Percentiles rank a stretch among this genome's conserved stretches.
Conservation (phyloP, 75 land plant species). For the Isoetes taiwanensis region DNA sequence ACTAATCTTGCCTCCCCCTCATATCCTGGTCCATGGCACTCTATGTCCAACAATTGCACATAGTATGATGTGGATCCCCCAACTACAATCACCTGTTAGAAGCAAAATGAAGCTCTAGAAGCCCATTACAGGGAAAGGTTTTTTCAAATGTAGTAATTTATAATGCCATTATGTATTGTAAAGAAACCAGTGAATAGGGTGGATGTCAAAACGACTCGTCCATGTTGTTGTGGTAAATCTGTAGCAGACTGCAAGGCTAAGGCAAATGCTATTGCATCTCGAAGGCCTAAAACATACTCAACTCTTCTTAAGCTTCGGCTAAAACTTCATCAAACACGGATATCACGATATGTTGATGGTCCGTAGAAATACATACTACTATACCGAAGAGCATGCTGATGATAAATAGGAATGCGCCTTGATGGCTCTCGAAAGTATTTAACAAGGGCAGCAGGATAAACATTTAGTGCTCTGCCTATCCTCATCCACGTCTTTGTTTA, state of each 20-base stretch:
- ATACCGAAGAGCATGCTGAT: constrained; percentile 26
- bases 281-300: constrained; percentile 13
- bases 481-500: neutral
- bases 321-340: no score
- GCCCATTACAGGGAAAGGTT: no score
- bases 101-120: no score
- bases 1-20: constrained; percentile 4
- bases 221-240: constrained; percentile 23
- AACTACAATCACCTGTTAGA: constrained; percentile 26
- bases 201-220: constrained; percentile 18
- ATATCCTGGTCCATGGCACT: constrained; percentile 11
- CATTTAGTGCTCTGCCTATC: constrained; percentile 7
- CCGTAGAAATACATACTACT: no score
- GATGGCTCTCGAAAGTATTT: constrained; percentile 12
- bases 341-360: no score
- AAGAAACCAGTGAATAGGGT: constrained; percentile 25
- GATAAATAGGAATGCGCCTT: constrained; percentile 14
- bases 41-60: constrained; percentile 14
- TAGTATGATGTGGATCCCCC: constrained; percentile 15
- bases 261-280: constrained; percentile 34
- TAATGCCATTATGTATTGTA: no score
- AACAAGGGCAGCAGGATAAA: constrained; percentile 20
- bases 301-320: no score
- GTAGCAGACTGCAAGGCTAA: constrained; percentile 25
- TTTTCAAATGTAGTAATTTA: no score